Conservation (phyloP, 306 rosid genomes). For the Echinosophora koreensis region DNA sequence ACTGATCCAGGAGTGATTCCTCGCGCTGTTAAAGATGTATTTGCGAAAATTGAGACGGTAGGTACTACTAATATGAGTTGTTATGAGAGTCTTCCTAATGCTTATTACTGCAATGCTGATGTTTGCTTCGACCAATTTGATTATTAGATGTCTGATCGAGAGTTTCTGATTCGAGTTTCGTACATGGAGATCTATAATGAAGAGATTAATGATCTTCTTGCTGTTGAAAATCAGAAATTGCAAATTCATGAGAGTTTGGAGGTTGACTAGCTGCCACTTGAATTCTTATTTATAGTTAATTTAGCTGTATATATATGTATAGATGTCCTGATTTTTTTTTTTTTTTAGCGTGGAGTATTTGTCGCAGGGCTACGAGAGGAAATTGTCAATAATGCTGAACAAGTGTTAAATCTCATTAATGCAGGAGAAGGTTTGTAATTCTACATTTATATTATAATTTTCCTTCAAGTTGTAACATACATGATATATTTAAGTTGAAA, state of each 20-base stretch:
- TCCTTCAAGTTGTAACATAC: slow-evolving; percentile 31
- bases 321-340: slow-evolving; percentile 36
- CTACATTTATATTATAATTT: slow-evolving; percentile 23
- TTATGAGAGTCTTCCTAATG: neutral
- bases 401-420: slow-evolving; percentile 77
- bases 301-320: slow-evolving; percentile 5
- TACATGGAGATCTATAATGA: slow-evolving; percentile 98
- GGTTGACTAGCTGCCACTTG: slow-evolving; percentile 55
- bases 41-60: slow-evolving; percentile 79
- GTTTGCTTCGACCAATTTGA: slow-evolving; percentile 27
- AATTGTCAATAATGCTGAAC: slow-evolving; percentile 83
- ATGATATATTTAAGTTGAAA: slow-evolving; percentile 38
- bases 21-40: slow-evolving; percentile 78
- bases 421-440: slow-evolving; percentile 84
- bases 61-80: neutral
- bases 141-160: slow-evolving; percentile 74
- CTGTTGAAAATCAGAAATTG: slow-evolving; percentile 87
- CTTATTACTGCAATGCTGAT: slow-evolving; percentile 27
- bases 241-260: slow-evolving; percentile 97
- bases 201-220: slow-evolving; percentile 89
- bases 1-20: slow-evolving; percentile 85
- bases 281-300: neutral
- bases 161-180: slow-evolving; percentile 89
- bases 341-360: slow-evolving; percentile 86
- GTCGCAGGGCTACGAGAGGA: slow-evolving; percentile 94